phyloP scores from a whole-genome alignment of 2,329 filamentous ascomycete species.

The Diaporthe sp. region DNA sequence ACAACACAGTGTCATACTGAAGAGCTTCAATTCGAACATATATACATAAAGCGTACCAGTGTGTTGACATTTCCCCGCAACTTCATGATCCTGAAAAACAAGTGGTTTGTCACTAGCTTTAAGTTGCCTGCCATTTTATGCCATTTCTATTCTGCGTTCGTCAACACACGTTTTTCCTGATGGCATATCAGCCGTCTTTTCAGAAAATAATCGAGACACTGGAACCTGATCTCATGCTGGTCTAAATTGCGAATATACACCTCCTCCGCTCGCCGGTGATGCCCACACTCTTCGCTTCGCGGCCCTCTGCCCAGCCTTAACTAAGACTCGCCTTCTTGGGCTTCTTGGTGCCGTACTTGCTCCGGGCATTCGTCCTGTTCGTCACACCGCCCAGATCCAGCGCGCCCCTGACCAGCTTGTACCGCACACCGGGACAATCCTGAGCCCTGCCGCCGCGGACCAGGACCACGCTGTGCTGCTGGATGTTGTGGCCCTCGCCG shows the following conservation, averaged over 20 bases:
- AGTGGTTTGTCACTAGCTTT: neutral
- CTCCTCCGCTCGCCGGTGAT: neutral
- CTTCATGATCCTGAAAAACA: neutral
- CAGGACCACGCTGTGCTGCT: conserved; percentile 97
- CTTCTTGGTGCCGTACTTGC: conserved; percentile 99
- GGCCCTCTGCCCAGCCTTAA: conserved; percentile 42
- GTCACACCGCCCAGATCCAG: conserved; percentile 96
- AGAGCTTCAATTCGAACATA: neutral
- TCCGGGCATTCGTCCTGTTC: conserved; percentile 85
- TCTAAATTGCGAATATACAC: neutral
- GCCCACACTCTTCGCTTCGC: neutral
- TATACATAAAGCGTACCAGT: neutral
- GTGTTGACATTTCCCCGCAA: neutral
- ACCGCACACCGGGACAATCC: conserved; percentile 98
- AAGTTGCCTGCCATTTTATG: neutral
- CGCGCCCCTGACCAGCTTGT: conserved; percentile 91
- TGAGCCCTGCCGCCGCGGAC: conserved; percentile 94
- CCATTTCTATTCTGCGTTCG: neutral
- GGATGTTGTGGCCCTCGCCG: conserved; percentile 97
- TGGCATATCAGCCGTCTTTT: neutral
- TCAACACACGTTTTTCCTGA: too few species aligned
- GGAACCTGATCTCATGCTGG: neutral
- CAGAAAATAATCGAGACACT: neutral
- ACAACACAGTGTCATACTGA: neutral
- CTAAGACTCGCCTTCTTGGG: conserved; percentile 83